Percentiles rank a stretch among this genome's conserved stretches.
These are phyloP conservation scores for Mimosa pudica DNA, from an alignment of 306 rosid genomes.

Conservation along the genomic window DNA sequence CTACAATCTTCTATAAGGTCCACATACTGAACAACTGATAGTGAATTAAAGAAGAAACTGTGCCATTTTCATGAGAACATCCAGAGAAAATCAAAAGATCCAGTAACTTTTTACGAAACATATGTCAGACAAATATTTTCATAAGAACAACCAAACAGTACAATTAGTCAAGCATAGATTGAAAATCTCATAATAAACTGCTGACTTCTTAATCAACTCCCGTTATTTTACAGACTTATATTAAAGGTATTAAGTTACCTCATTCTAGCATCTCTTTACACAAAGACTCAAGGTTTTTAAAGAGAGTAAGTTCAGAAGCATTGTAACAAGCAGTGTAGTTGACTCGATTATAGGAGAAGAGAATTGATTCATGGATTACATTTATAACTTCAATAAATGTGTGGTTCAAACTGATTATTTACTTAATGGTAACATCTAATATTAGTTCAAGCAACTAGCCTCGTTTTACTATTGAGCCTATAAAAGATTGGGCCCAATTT, in stretches of 20 bases:
- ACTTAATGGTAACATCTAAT: neutral
- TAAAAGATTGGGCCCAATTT: neutral
- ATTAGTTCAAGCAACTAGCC: neutral
- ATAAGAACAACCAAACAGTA: conserved; percentile 31
- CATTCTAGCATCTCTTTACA: neutral
- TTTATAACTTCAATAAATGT: neutral
- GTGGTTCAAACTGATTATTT: neutral
- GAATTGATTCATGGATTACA: neutral
- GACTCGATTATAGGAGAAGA: neutral
- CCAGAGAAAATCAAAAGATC: conserved; percentile 32
- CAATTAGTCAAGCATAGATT: conserved; percentile 11
- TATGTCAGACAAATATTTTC: neutral
- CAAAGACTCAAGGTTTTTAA: neutral
- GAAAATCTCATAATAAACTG: conserved; percentile 6
- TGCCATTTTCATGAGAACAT: conserved; percentile 22
- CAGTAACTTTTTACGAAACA: conserved; percentile 23
- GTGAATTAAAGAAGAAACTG: conserved; percentile 15
- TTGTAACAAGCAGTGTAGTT: neutral
- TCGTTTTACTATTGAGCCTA: neutral
- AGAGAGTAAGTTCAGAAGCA: neutral
- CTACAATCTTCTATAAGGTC: conserved; percentile 17
- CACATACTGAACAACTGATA: conserved; percentile 2
- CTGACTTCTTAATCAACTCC: conserved; percentile 14
- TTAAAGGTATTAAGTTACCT: conserved; percentile 20
- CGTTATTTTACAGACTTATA: conserved; percentile 12